These are phyloP conservation scores for Endoconidiophora polonica DNA, from an alignment of 2,329 filamentous ascomycete species.

Conservation along the genomic window DNA sequence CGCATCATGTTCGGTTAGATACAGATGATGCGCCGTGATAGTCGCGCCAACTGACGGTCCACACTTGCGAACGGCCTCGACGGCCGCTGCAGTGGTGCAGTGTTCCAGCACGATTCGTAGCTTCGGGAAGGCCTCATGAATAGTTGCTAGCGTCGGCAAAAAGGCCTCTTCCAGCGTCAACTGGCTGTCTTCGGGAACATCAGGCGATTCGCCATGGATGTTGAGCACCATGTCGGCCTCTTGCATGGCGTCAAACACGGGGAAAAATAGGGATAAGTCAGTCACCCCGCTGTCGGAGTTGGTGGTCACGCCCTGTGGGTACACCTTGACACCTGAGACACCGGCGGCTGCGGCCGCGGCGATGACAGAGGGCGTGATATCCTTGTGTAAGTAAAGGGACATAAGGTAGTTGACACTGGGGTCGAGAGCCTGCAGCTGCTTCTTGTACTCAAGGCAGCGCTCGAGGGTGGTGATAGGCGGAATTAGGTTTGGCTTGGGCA, in stretches of 20 bases:
- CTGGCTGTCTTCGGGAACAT: slow-evolving; percentile 25
- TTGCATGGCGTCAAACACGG: slow-evolving; percentile 71
- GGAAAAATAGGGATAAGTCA: slow-evolving; percentile 53
- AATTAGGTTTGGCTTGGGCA: slow-evolving; percentile 12
- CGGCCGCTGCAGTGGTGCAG: slow-evolving; percentile 68
- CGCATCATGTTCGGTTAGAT: slow-evolving; percentile 57
- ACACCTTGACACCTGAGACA: slow-evolving; percentile 56
- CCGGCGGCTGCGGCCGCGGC: slow-evolving; percentile 56
- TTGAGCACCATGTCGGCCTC: slow-evolving; percentile 44
- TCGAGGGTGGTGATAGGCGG: slow-evolving; percentile 45
- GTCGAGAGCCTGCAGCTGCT: slow-evolving; percentile 41
- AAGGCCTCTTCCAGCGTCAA: slow-evolving; percentile 39
- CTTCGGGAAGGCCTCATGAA: slow-evolving; percentile 60
- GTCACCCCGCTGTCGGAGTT: slow-evolving; percentile 55
- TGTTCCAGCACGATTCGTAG: slow-evolving; percentile 63
- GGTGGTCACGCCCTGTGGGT: slow-evolving; percentile 46
- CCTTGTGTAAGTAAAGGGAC: slow-evolving; percentile 51
- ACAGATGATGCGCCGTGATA: slow-evolving; percentile 77
- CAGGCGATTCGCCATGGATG: slow-evolving; percentile 73
- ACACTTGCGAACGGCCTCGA: slow-evolving; percentile 61
- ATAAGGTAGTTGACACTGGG: slow-evolving; percentile 53
- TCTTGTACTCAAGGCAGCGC: slow-evolving; percentile 46
- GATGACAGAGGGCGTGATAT: slow-evolving; percentile 52
- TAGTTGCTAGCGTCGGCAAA: slow-evolving; percentile 57
- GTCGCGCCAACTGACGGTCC: slow-evolving; percentile 61